Evolutionary conservation across 2,329 filamentous ascomycete species (phyloP), one percentile per base, ranked within the genome.

Genomic region (Fusarium caatingaense): DNA sequence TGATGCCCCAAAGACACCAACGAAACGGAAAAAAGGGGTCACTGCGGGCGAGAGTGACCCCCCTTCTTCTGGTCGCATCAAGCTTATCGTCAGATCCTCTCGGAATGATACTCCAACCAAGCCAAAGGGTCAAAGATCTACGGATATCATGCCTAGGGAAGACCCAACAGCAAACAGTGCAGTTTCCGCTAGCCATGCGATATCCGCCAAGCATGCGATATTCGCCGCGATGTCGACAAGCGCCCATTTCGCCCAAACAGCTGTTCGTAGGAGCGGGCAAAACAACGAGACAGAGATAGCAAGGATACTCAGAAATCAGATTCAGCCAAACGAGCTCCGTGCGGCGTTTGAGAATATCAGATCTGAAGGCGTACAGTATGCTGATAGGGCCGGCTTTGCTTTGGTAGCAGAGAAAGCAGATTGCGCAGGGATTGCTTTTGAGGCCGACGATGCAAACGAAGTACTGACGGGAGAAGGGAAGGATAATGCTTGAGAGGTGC

Each of bases 341-440:
- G 41, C 34, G 3, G 57, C 64, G n/a, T 77, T 75, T 46, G 44
- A 55, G 0, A 25, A 28, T 0, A 63, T 72, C 1, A 75, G 78
- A 54, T 27, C 13, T 2, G 6, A 16, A 5, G 27, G 41, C 7
- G 69, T 68, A 7, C 72, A 70, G 9, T 54, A 72, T 23, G 75
- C 70, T 7, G 53, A 54, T 13, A 61, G 44, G n/a, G 76, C 72
- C 0, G 58, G 66, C 57, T 75, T 76, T 63, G 76, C 76, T 13
- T 75, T 72, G 3, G 74, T 66, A 41, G 71, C 76, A 0, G 76
- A 77, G 40, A 54, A 46, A 42, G 77, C 77, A 2, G 32, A 65
- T 10, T 78, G 71, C 44, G 76, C 76, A 5, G 53, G 51, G 6
- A 65, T 74, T 40, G 76, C 76, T 0, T 66, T 68, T 25, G 70